Evolutionary conservation across 140 eudicot species (phyloP).

Genomic region (Artemisia princeps): DNA sequence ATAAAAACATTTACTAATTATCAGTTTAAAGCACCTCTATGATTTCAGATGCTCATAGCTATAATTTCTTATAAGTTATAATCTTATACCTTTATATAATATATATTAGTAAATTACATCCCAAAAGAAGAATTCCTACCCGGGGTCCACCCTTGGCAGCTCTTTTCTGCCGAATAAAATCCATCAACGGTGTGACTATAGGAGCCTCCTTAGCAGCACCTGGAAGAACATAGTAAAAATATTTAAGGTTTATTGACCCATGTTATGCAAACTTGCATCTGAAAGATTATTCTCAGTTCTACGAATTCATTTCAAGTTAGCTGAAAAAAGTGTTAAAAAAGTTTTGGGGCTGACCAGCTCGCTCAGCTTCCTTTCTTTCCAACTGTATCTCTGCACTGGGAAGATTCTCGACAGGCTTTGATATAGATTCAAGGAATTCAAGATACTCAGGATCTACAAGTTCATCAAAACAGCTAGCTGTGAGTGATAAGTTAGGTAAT

Average conservation of each 20-base stretch:
- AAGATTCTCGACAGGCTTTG: constrained; percentile 92
- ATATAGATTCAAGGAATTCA: constrained; percentile 72
- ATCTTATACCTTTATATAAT: constrained; percentile 10
- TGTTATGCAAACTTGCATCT: constrained; percentile 16
- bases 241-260: neutral
- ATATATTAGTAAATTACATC: neutral
- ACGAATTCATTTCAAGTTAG: constrained; percentile 7
- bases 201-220: constrained; percentile 77
- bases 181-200: constrained; percentile 81
- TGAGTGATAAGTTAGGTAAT: constrained; percentile 2
- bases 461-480: constrained; percentile 13
- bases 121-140: constrained; percentile 34
- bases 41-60: constrained; percentile 1
- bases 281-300: neutral
- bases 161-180: constrained; percentile 82
- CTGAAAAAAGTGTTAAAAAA: neutral
- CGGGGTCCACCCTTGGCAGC: constrained; percentile 80
- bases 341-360: constrained; percentile 58
- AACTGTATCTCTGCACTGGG: constrained; percentile 96
- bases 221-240: constrained; percentile 23
- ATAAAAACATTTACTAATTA: neutral
- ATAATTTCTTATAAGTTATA: neutral
- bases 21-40: neutral
- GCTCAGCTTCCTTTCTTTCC: constrained; percentile 96
- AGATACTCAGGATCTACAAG: constrained; percentile 77